Conservation (phyloP, 108 stramenopile genomes). For the Conticribra guillardii region DNA sequence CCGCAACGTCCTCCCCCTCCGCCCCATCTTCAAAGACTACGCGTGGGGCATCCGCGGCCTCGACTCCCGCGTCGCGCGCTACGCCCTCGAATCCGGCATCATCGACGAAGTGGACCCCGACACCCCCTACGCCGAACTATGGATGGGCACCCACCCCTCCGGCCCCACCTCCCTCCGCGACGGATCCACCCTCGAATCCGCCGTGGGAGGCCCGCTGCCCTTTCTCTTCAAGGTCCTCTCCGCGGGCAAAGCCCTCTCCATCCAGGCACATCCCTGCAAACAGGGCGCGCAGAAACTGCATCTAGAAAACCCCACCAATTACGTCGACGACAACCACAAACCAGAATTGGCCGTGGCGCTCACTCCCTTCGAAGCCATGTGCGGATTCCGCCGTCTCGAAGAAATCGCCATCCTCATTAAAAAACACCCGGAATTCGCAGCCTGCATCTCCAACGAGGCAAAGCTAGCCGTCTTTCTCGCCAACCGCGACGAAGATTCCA, state of each 20-base stretch:
- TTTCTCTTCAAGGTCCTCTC: slow-evolving; percentile 91
- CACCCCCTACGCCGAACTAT: slow-evolving; percentile 87
- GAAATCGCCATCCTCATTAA: slow-evolving; percentile 79
- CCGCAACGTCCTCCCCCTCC: slow-evolving; percentile 48
- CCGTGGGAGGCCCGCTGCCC: slow-evolving; percentile 72
- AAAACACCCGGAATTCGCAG: slow-evolving; percentile 90
- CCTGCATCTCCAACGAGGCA: slow-evolving; percentile 78
- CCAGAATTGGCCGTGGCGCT: slow-evolving; percentile 99
- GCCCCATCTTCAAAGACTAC: slow-evolving; percentile 73
- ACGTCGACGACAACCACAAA: slow-evolving; percentile 98
- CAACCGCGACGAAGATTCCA: slow-evolving; percentile 28
- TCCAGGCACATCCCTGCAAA: slow-evolving; percentile 94
- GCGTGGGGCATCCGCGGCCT: slow-evolving; percentile 85
- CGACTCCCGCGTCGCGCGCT: slow-evolving; percentile 80
- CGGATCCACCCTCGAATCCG: slow-evolving; percentile 46
- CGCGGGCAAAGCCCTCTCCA: slow-evolving; percentile 81
- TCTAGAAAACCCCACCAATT: slow-evolving; percentile 76
- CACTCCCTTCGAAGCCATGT: slow-evolving; percentile 96
- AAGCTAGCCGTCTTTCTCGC: slow-evolving; percentile 72
- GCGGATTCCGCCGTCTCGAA: slow-evolving; percentile 91
- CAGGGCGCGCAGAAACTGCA: slow-evolving; percentile 83
- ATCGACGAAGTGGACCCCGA: slow-evolving; percentile 77
- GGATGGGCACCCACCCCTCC: slow-evolving; percentile 89
- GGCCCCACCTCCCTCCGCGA: slow-evolving; percentile 65
- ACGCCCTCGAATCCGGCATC: slow-evolving; percentile 57